Evolutionary conservation across 2,329 filamentous ascomycete species (phyloP).

Genomic region (Emergomyces orientalis): DNA sequence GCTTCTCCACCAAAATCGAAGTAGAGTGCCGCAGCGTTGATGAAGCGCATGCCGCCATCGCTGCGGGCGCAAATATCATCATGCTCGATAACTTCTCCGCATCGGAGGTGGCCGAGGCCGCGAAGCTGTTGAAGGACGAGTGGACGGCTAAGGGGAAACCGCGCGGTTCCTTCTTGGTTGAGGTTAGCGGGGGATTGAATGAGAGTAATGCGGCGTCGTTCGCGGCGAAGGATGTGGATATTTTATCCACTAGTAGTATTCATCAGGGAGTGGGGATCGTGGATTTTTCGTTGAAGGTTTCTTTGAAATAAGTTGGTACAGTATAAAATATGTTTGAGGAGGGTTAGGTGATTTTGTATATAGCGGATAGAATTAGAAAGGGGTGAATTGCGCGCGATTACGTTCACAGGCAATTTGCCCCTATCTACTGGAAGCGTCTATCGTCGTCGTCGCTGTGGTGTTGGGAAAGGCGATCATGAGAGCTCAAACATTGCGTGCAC

Average conservation of each 20-base stretch:
- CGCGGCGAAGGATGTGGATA: conserved; percentile 70
- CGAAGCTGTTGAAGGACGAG: conserved; percentile 63
- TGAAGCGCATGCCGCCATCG: conserved; percentile 85
- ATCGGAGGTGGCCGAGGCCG: conserved; percentile 65
- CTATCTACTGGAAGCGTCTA: not conserved
- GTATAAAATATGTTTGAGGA: not conserved
- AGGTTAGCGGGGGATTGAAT: conserved; percentile 85
- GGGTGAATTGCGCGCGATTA: not conserved
- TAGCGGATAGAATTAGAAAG: not conserved
- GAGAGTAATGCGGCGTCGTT: conserved; percentile 74
- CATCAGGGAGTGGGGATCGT: conserved; percentile 91
- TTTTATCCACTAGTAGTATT: conserved; percentile 92
- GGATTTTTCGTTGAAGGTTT: conserved; percentile 91
- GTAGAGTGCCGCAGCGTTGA: conserved; percentile 85
- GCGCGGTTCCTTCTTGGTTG: conserved; percentile 62
- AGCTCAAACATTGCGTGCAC: not conserved
- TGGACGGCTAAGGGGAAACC: conserved; percentile 63
- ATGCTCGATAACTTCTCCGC: conserved; percentile 96
- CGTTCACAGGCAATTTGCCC: not conserved
- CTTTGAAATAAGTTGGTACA: conserved; percentile 21
- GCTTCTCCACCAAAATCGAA: conserved; percentile 89
- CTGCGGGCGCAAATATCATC: conserved; percentile 83
- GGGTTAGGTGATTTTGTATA: not conserved
- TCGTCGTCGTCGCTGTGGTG: not conserved
- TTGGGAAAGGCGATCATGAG: not conserved